Evolutionary conservation across 495 filamentous ascomycete species (phyloP), one percentile per base, ranked within the genome.

Genomic region (Daldinia bambusicola): DNA sequence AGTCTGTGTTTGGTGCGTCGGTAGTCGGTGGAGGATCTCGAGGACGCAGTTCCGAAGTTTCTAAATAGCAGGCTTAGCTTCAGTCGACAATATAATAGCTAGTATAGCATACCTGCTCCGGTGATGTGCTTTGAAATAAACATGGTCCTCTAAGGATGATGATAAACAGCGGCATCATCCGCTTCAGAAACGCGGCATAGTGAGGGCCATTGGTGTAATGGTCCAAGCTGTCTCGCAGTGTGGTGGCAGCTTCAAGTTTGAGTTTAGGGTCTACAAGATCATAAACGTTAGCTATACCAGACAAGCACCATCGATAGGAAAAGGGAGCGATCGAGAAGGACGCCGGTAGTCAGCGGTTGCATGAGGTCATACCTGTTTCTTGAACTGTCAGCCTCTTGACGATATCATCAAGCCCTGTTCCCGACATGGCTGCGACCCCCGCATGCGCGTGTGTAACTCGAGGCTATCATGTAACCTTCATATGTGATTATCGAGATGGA

Each of bases 11-110:
- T 82, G 89, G 74, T 75, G 63, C 0, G 92, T 94, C 5, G 95
- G 96, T 61, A 99, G 77, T 55, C 96, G 89, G 80, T 98, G 94
- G 3, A 99, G 83, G 56, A 97, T 98, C 78, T 99, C 96, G 62
- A 99, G 90, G 20, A 94, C 86, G 72, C 92, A 94, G 78, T 94
- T 93, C 55, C 96, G 91, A 57, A 98, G 80, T 87, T 92, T 94
- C 91, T 97, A 81, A 18, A 67, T 45, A 50, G 65, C 62, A 65
- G 14, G 52, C 20, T 71, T 66, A 77, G 63, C 36, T 31, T 20
- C 38, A 52, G 74, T 48, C 77, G 64, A 4, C 43, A 22, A 30
- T 57, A 31, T 51, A 31, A 38, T 16, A 4, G 22, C 22, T 50
- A 43, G 26, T 41, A 55, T 41, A 14, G 50, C 61, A 62, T 80